phyloP scores from a whole-genome alignment of 2,329 filamentous ascomycete genomes.

The Aspergillus pseudoterreus region DNA sequence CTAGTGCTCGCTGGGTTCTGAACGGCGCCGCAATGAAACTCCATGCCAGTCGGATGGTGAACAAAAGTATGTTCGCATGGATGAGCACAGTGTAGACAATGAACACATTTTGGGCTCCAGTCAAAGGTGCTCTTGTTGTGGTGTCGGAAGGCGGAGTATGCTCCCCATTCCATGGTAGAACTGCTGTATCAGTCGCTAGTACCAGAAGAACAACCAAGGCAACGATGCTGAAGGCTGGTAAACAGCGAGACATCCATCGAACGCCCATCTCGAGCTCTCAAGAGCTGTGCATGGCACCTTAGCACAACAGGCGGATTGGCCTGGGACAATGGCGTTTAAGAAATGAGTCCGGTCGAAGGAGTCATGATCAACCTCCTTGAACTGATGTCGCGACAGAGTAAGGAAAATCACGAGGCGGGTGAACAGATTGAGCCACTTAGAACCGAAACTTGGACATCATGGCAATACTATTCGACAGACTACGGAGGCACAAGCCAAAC shows the following conservation, averaged over 20 bases:
- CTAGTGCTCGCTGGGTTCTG: neutral
- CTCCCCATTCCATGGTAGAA: neutral
- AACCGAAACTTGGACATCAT: neutral
- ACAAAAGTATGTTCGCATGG: neutral
- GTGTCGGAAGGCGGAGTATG: neutral
- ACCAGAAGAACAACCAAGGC: constrained; percentile 19
- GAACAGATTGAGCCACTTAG: neutral
- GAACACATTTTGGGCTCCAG: neutral
- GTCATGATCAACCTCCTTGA: too few relatives aligned
- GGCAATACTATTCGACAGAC: neutral
- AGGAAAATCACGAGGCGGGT: neutral
- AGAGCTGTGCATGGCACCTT: too few relatives aligned
- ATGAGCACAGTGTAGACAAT: neutral
- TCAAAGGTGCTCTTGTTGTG: neutral
- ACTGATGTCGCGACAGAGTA: neutral
- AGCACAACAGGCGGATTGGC: too few relatives aligned
- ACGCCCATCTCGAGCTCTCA: constrained; percentile 17
- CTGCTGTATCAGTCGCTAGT: constrained; percentile 18
- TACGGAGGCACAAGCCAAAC: neutral
- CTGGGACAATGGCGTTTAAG: neutral
- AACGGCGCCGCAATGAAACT: neutral
- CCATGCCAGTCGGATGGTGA: neutral
- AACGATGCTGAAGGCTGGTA: constrained; percentile 29
- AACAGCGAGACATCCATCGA: constrained; percentile 25
- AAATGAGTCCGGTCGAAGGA: neutral